A percentile compares a stretch with the other conserved stretches of the same genome.
Evolutionary conservation across 345 rosid genomes (phyloP).

Genomic region (Corymbia maculata): DNA sequence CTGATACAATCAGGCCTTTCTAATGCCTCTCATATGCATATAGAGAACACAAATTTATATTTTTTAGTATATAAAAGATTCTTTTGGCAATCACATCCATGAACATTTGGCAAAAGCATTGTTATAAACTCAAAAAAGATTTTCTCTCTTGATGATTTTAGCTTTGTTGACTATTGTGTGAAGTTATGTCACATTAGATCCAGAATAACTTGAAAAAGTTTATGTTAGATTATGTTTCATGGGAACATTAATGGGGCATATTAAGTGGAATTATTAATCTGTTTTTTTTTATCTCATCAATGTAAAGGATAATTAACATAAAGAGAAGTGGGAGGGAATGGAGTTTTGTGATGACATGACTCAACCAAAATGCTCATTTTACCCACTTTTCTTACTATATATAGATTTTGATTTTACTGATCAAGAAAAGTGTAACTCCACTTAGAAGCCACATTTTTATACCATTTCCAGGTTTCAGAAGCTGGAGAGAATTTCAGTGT

Average conservation of each 20-base stretch:
- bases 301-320: background rate
- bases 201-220: background rate
- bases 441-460: background rate
- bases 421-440: background rate
- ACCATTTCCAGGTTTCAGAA: slow-evolving; percentile 57
- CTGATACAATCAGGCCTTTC: background rate
- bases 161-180: background rate
- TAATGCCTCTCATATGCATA: background rate
- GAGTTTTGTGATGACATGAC: background rate
- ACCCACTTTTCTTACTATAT: background rate
- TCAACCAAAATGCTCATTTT: background rate
- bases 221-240: background rate
- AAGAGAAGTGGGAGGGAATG: background rate
- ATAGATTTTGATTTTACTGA: background rate
- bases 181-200: background rate
- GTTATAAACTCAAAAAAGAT: background rate
- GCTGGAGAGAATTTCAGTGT: slow-evolving; percentile 98
- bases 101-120: background rate
- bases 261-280: background rate
- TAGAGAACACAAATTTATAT: background rate
- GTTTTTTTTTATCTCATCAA: background rate
- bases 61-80: background rate
- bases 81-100: background rate
- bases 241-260: background rate
- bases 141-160: background rate